Base-by-base conservation (phyloP, 2,329 filamentous ascomycete species). In the Trichoderma semiorbis region DNA sequence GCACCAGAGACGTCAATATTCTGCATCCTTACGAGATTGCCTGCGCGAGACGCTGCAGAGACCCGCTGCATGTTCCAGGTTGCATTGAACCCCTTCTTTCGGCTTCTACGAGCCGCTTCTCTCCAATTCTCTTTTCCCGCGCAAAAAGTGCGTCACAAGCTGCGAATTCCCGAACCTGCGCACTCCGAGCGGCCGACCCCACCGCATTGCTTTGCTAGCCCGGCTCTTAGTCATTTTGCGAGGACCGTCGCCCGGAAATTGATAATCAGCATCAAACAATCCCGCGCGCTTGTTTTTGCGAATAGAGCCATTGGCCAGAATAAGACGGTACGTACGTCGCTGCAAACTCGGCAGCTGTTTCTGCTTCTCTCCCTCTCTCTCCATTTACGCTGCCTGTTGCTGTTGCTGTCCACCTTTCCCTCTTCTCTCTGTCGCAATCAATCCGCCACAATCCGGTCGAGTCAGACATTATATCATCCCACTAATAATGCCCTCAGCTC, bases 251-350 rank as follows among this genome's bases (percentile, higher is more conserved):
- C 69, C 21, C 55, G 63, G 53, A 66, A 65, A 71, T 71, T 71
- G 69, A 67, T 71, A 71, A 71, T 71, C 69, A 67, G 28, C 63
- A 66, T 61, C 39, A 65, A 58, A 53, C 62, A 61, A 43, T 66
- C 62, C 50, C 69, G 69, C 69, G 69, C 69, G 69, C 55, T 65
- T 71, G 69, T 61, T 67, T 43, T 58, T 65, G 55, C 53, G 53
- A 65, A 66, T 53, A 39, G 50, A 66, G 36, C 24, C 36, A 66
- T 61, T 47, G 24, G 26, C 21, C 11, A 47, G 24, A 18, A 69
- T 69, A 69, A 69, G 57, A 69, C 67, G 67, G 67, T 69, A 69
- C 26, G 67, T 69, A 39, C 12, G 67, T 53, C 21, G 67, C 67
- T 58, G 47, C 64, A 43, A 34, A 30, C n/a, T 34, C 18, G n/a